These are phyloP conservation scores for Cynanchum wilfordii DNA, from an alignment of 257 asterid species.

Conservation along the genomic window DNA sequence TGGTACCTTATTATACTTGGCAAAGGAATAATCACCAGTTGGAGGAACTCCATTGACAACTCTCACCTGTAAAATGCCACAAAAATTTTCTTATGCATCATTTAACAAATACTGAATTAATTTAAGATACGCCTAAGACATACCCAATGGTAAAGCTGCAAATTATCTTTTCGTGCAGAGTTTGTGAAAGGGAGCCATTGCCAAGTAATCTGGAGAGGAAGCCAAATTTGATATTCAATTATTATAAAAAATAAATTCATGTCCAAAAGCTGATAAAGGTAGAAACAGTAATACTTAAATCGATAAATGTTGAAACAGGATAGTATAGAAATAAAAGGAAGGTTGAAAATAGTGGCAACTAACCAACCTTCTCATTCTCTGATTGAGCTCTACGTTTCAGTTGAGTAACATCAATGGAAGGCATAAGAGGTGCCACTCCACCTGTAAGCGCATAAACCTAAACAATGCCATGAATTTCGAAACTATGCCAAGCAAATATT, in stretches of 20 bases:
- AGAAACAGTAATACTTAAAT: neutral
- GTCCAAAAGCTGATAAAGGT: neutral
- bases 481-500: neutral
- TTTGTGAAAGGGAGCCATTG: slow-evolving; percentile 93
- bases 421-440: slow-evolving; percentile 85
- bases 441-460: slow-evolving; percentile 97
- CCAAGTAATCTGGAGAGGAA: slow-evolving; percentile 82
- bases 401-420: slow-evolving; percentile 71
- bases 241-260: too few species aligned
- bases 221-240: neutral
- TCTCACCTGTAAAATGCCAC: slow-evolving; percentile 56
- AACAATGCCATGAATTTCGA: slow-evolving; percentile 3
- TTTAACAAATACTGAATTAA: neutral
- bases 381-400: slow-evolving; percentile 62
- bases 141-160: slow-evolving; percentile 97
- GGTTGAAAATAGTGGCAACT: neutral
- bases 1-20: slow-evolving; percentile 84
- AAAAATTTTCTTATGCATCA: neutral
- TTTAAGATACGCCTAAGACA: slow-evolving; percentile 7
- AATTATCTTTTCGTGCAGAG: slow-evolving; percentile 82
- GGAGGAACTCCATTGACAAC: slow-evolving; percentile 94
- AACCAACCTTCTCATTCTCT: slow-evolving; percentile 76
- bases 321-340: neutral
- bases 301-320: neutral
- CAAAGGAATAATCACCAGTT: slow-evolving; percentile 88